Evolutionary conservation across 2,329 filamentous ascomycete species (phyloP).

Genomic region (Trichoderma hamatum): DNA sequence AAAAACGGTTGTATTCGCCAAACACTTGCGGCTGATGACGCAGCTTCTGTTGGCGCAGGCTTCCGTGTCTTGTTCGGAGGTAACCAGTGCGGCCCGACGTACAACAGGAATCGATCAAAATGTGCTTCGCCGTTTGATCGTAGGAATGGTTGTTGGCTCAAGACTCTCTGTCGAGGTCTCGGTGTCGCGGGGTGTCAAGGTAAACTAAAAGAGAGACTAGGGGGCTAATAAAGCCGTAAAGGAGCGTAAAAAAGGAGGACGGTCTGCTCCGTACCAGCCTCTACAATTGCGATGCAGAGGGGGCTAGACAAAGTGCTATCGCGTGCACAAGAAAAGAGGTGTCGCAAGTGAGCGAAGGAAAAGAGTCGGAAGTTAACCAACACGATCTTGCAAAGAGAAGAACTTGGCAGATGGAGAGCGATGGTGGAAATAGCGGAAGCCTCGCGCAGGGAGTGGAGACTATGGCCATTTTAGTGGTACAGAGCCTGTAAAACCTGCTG

Average conservation of each 20-base stretch:
- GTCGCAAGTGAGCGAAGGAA: conserved; percentile 20
- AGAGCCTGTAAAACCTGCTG: background rate
- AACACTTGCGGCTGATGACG: conserved; percentile 37
- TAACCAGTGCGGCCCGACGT: background rate
- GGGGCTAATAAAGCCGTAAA: background rate
- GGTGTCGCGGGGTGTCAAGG: conserved; percentile 21
- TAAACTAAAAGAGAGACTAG: conserved; percentile 6
- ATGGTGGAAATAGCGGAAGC: conserved; percentile 6
- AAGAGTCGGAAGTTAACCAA: conserved; percentile 4
- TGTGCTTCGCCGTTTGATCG: conserved; percentile 5
- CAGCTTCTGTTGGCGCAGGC: background rate
- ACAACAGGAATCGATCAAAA: background rate
- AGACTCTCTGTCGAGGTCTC: conserved; percentile 39
- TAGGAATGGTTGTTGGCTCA: background rate
- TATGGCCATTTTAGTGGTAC: background rate
- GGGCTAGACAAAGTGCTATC: background rate
- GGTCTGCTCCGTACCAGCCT: conserved; percentile 11
- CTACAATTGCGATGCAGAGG: conserved; percentile 6
- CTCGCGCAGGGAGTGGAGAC: conserved; percentile 3
- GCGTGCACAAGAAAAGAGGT: conserved; percentile 10
- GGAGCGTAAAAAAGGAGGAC: background rate
- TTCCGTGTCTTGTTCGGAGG: conserved; percentile 8
- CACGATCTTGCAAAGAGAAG: conserved; percentile 3
- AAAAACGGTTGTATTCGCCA: conserved; percentile 6
- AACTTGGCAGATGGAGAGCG: conserved; percentile 10